phyloP scores from a whole-genome alignment of 1,284 basidiomycete species.

The Cerrena zonata region DNA sequence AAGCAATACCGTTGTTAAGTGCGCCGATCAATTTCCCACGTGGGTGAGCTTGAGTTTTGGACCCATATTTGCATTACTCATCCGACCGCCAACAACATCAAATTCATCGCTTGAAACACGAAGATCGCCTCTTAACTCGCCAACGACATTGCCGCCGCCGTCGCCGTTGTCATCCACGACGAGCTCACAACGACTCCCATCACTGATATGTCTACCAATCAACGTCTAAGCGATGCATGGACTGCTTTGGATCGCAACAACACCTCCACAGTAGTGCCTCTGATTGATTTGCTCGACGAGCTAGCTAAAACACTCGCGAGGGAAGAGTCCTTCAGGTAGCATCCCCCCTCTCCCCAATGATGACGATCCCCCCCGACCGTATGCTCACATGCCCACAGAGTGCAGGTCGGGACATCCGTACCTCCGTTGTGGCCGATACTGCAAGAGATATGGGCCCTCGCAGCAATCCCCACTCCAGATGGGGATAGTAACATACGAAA shows the following conservation, averaged over 20 bases:
- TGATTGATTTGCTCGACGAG: slow-evolving; percentile 38
- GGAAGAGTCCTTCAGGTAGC: slow-evolving; percentile 40
- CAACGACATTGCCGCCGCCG: too few relatives aligned
- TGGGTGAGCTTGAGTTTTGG: too few relatives aligned
- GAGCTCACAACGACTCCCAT: slow-evolving; percentile 1
- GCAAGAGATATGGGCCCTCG: slow-evolving; percentile 48
- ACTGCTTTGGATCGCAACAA: slow-evolving; percentile 8
- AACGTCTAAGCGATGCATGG: slow-evolving; percentile 7
- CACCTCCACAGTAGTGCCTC: slow-evolving; percentile 9
- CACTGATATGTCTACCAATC: slow-evolving; percentile 9
- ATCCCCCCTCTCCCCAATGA: background rate
- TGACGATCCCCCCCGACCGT: background rate
- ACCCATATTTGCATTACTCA: too few relatives aligned
- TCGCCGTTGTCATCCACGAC: slow-evolving; percentile 4
- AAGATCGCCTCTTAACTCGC: too few relatives aligned
- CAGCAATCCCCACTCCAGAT: slow-evolving; percentile 44
- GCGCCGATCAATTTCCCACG: too few relatives aligned
- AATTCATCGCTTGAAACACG: too few relatives aligned
- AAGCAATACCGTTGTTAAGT: too few relatives aligned
- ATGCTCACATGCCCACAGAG: slow-evolving; percentile 3
- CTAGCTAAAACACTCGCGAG: slow-evolving; percentile 42
- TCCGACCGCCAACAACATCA: too few relatives aligned
- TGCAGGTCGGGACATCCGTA: slow-evolving; percentile 6
- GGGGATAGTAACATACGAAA: slow-evolving; percentile 26
- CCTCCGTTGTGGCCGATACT: slow-evolving; percentile 49